Evolutionary conservation across 176 grass and related monocot genomes (phyloP), one percentile per base, ranked within the genome.

Genomic region (Triticum dicoccoides): DNA sequence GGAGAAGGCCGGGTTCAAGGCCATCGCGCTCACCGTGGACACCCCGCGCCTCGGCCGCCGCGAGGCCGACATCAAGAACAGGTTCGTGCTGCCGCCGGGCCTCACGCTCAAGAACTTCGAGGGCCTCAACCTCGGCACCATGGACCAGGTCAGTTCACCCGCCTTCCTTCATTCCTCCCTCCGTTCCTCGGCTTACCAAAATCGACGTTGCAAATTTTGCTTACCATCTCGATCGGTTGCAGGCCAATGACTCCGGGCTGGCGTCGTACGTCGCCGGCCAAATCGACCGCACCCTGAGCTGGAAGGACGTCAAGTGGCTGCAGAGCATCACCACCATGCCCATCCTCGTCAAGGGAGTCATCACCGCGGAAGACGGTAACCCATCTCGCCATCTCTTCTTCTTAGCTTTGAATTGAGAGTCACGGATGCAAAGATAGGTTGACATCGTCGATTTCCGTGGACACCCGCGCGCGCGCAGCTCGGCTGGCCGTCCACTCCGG

Each of bases 231-330:
- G 54, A 21, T 59, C 20, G 54, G 54, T 21, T 91, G 29, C 83
- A 97, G 95, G 84, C 81, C 45, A 89, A 91, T 61, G 95, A 97
- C 24, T 97, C 95, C 39, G 92, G 92, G 23, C 83, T 97, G 21
- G 95, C 95, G 52, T 94, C 92, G 5, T 97, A 97, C 71, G 95
- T 97, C 3, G 90, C 95, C 30, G 92, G 92, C 14, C 95, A 97
- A 77, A 91, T 97, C 33, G 95, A 97, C 65, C 90, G 92, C 73
- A 85, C 95, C 15, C 85, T 97, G 52, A 94, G 92, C 83, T 97
- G 95, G 92, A 97, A 97, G 92, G 95, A 97, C 39, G 92, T 97
- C 6, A 97, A 97, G 90, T 97, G 95, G 95, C 81, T 97, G 89
- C 95, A 94, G 88, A 97, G 86, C 30, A 97, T 97, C 74, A 97